Base-by-base conservation (phyloP, 2,329 filamentous ascomycete genomes). In the Lomentospora prolificans region DNA sequence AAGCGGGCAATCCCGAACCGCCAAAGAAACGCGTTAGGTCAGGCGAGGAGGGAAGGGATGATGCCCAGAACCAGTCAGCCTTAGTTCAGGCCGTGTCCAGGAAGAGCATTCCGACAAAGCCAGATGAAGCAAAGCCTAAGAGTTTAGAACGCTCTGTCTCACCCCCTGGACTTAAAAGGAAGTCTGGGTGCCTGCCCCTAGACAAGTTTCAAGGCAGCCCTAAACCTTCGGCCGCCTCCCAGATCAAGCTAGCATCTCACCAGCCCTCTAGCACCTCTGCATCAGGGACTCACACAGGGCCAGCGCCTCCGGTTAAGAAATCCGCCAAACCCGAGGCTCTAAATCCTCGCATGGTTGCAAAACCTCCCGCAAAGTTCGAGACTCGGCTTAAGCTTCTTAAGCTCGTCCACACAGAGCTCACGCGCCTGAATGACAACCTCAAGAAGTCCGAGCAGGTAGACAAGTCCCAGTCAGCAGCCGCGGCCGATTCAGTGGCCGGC, bases 341-440 rank as follows among this genome's bases (percentile, higher is more conserved):
- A 33, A 87, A 87, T 60, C 87, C 87, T 51, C 80, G 86, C 5
- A 74, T 82, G 39, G 72, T 91, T 2, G 75, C 78, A 56, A 72
- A 70, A 33, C 72, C 80, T 0, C 83, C 84, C 1, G 79, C 81
- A 3, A 70, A 71, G 41, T 80, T 85, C 60, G 75, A 77, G 56
- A 75, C 76, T 17, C 78, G 84, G 10, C 68, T 78, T 28, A 77
- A 75, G 58, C 72, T 85, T 2, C 67, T 91, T 24, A 80, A 80
- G 60, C 73, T 82, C 60, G 70, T 92, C 1, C 82, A 90, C 63
- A 73, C 77, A 10, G 80, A 88, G 60, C 81, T 86, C 65, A 68
- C 70, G n/a, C 77, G 84, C 3, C 76, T 91, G 7, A 90, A 92
- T 64, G 71, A 75, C 12, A 80, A 82, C 60, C 67, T 87, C 2